Evolutionary conservation across 1,139 yeast genomes (phyloP).

Genomic region (Candida labiduridarum): DNA sequence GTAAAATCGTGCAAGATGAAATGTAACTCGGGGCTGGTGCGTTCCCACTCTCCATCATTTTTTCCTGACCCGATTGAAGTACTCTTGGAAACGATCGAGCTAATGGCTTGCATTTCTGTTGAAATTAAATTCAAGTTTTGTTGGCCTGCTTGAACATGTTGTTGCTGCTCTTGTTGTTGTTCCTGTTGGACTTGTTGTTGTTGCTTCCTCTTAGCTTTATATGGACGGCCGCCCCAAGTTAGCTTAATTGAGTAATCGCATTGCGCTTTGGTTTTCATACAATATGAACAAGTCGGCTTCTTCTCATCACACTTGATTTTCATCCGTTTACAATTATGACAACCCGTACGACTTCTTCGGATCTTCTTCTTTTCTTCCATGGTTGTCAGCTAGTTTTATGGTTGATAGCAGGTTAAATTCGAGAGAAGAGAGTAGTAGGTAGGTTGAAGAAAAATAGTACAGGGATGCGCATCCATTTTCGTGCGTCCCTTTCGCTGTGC

Average conservation of each 20-base stretch:
- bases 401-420: background rate
- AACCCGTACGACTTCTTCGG: slow-evolving; percentile 48
- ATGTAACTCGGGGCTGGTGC: background rate
- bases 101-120: background rate
- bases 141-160: background rate
- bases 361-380: slow-evolving; percentile 13
- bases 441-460: too few species aligned
- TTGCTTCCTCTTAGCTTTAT: slow-evolving; percentile 33
- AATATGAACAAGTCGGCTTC: slow-evolving; percentile 65
- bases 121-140: background rate
- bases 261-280: slow-evolving; percentile 44
- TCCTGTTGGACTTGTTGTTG: background rate
- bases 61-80: background rate
- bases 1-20: slow-evolving; percentile 7
- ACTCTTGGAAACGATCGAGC: background rate
- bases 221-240: slow-evolving; percentile 82
- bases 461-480: too few species aligned
- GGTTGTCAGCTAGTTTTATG: background rate
- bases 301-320: slow-evolving; percentile 76
- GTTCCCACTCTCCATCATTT: background rate
- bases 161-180: background rate
- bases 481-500: too few species aligned
- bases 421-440: background rate
- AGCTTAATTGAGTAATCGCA: slow-evolving; percentile 71
- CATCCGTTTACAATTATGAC: slow-evolving; percentile 67